phyloP scores from a whole-genome alignment of 768 basidiomycete genomes.

The Mycena pura region DNA sequence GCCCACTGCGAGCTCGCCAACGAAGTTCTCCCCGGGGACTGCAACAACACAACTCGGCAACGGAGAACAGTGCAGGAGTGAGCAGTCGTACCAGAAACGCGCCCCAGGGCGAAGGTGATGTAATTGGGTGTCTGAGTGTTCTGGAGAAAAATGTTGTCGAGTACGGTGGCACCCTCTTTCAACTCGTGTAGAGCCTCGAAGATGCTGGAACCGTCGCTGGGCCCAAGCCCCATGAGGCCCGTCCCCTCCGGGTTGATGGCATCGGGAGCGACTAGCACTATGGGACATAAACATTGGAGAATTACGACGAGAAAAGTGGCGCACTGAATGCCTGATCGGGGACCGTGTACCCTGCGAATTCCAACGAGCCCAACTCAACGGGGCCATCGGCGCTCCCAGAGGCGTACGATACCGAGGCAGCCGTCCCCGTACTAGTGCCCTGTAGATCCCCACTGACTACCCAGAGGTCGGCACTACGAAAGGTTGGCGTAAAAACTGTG shows the following conservation, averaged over 20 bases:
- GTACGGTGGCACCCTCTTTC: constrained; percentile 58
- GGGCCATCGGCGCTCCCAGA: constrained; percentile 71
- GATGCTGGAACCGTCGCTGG: constrained; percentile 72
- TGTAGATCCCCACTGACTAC: constrained; percentile 57
- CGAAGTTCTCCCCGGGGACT: constrained; percentile 57
- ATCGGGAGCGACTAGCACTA: constrained; percentile 58
- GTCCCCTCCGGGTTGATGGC: constrained; percentile 68
- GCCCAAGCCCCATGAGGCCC: constrained; percentile 81
- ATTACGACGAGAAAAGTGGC: constrained; percentile 29
- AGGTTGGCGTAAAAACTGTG: constrained; percentile 8
- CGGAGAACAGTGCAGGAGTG: too few species aligned
- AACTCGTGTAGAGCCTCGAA: constrained; percentile 56
- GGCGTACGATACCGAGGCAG: constrained; percentile 67
- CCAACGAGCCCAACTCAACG: constrained; percentile 57
- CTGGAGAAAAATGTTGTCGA: constrained; percentile 71
- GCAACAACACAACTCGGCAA: not conserved
- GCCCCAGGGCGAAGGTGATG: constrained; percentile 71
- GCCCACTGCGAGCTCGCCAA: constrained; percentile 73
- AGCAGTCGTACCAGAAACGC: constrained; percentile 41
- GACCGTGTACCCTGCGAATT: constrained; percentile 64
- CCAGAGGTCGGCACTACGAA: constrained; percentile 80
- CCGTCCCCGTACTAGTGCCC: constrained; percentile 61
- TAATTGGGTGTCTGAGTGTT: constrained; percentile 64
- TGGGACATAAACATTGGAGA: not conserved
- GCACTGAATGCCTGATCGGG: constrained; percentile 71